Conservation (phyloP, 148 eudicot species). For the Arbutus unedo region DNA sequence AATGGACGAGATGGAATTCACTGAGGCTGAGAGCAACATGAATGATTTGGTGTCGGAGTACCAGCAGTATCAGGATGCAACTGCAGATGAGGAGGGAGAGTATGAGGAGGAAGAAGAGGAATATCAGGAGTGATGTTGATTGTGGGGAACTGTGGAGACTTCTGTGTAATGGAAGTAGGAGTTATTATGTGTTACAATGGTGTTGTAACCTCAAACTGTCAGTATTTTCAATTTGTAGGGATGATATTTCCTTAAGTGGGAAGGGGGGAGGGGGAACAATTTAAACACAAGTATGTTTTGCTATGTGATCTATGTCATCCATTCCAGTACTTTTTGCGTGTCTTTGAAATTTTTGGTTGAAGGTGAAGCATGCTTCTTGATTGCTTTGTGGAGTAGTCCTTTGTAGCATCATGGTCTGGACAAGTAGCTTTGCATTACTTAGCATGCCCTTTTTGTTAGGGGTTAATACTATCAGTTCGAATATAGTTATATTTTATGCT, state of each 20-base stretch:
- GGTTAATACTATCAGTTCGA: too few relatives aligned
- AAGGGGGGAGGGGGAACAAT: background rate
- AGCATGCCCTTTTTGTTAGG: too few relatives aligned
- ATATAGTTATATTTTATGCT: too few relatives aligned
- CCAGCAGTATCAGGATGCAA: conserved; percentile 84
- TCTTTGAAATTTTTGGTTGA: background rate
- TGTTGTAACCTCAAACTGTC: conserved; percentile 40
- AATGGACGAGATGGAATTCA: conserved; percentile 93
- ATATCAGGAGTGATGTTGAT: conserved; percentile 20
- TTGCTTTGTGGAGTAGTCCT: background rate
- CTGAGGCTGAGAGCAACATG: conserved; percentile 89
- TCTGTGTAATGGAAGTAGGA: background rate
- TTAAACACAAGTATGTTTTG: background rate
- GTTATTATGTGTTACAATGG: background rate
- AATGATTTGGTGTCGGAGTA: conserved; percentile 86
- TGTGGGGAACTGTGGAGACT: background rate
- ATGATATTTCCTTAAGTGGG: background rate
- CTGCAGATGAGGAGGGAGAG: conserved; percentile 64
- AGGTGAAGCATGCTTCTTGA: background rate
- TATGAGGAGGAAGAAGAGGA: conserved; percentile 65
- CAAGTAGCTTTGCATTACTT: background rate
- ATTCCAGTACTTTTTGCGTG: background rate
- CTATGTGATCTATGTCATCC: background rate
- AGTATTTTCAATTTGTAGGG: conserved; percentile 14
- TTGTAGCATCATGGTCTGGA: background rate